Percentiles rank a stretch among this genome's conserved stretches.
Evolutionary conservation across 768 basidiomycete genomes (phyloP).

Genomic region (Leccinum disarticulatum): DNA sequence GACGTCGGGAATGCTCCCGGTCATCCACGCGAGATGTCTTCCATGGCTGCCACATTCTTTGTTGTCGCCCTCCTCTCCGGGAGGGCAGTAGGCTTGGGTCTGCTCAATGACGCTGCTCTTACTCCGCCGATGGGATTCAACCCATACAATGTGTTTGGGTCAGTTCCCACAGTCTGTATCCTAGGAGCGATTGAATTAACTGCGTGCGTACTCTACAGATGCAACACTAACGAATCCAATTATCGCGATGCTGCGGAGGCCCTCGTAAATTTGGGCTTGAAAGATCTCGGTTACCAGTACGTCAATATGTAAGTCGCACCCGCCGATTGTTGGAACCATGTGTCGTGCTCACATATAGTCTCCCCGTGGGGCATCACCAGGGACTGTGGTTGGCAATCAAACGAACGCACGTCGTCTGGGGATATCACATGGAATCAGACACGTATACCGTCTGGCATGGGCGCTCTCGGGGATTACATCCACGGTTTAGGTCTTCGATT

Average conservation of each 20-base stretch:
- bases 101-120: constrained; percentile 11
- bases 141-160: constrained; percentile 13
- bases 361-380: not conserved
- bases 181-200: not conserved
- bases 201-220: not conserved
- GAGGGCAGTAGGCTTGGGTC: not conserved
- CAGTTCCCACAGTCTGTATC: not conserved
- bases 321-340: not conserved
- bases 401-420: too few relatives aligned
- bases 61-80: too few relatives aligned
- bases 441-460: too few relatives aligned
- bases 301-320: constrained; percentile 4
- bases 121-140: constrained; percentile 17
- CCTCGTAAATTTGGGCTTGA: constrained; percentile 3
- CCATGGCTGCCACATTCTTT: not conserved
- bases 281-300: constrained; percentile 8
- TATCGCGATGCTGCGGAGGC: constrained; percentile 7
- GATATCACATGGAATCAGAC: too few relatives aligned
- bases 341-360: too few relatives aligned
- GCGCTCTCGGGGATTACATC: too few relatives aligned
- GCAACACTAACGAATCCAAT: constrained; percentile 4
- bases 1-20: not conserved
- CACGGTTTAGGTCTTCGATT: too few relatives aligned
- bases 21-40: not conserved
- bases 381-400: too few relatives aligned